Percentiles rank a stretch among this genome's conserved stretches.
These are phyloP conservation scores for Colletotrichum agaves DNA, from an alignment of 2,329 filamentous ascomycete genomes.

Conservation along the genomic window DNA sequence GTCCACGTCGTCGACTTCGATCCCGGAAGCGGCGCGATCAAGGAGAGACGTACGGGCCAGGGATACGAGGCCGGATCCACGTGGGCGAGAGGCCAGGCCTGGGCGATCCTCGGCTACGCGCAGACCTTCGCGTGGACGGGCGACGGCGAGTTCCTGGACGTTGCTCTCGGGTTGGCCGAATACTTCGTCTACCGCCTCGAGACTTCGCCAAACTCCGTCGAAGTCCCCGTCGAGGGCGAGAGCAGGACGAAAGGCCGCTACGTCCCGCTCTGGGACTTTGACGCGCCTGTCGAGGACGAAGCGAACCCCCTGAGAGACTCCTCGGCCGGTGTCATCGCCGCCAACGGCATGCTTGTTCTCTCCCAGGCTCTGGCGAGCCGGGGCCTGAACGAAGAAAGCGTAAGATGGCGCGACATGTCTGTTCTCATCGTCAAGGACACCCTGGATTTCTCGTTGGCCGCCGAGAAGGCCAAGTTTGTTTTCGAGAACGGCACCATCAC, in stretches of 20 bases:
- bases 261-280: slow-evolving; percentile 57
- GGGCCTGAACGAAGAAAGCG: slow-evolving; percentile 32
- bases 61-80: slow-evolving; percentile 58
- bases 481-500: neutral
- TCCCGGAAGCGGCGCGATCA: slow-evolving; percentile 53
- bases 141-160: slow-evolving; percentile 54
- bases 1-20: slow-evolving; percentile 63
- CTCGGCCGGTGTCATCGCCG: slow-evolving; percentile 52
- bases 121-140: slow-evolving; percentile 61
- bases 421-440: slow-evolving; percentile 46
- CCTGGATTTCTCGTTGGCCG: slow-evolving; percentile 42
- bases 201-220: slow-evolving; percentile 45
- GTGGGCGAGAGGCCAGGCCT: slow-evolving; percentile 64
- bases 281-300: slow-evolving; percentile 53
- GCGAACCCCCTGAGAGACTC: slow-evolving; percentile 47
- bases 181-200: slow-evolving; percentile 60
- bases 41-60: slow-evolving; percentile 59
- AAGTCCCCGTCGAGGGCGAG: slow-evolving; percentile 39
- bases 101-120: slow-evolving; percentile 61
- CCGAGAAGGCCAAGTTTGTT: slow-evolving; percentile 37
- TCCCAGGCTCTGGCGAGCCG: slow-evolving; percentile 46
- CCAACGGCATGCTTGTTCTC: slow-evolving; percentile 54
- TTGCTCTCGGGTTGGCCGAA: slow-evolving; percentile 57
- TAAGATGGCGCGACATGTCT: slow-evolving; percentile 43
- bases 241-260: slow-evolving; percentile 40